phyloP scores from a whole-genome alignment of 768 basidiomycete species.

The Hypsizygus marmoreus region DNA sequence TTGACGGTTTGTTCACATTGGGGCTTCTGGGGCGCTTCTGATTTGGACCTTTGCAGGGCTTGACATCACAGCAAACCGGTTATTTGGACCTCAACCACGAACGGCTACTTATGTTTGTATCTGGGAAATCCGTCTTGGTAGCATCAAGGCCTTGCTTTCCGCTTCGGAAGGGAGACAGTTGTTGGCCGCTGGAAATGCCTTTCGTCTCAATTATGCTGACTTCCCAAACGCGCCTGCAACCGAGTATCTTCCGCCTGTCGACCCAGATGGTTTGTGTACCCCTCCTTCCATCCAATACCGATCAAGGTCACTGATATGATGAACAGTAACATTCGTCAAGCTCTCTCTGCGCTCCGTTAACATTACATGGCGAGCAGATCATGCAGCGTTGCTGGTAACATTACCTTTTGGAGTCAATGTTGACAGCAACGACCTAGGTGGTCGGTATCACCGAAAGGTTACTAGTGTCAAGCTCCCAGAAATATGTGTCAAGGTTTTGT shows the following conservation, averaged over 20 bases:
- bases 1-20: constrained; percentile 39
- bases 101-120: constrained; percentile 88
- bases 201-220: constrained; percentile 75
- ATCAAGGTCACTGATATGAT: constrained; percentile 7
- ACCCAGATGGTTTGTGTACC: constrained; percentile 74
- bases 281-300: neutral
- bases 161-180: constrained; percentile 55
- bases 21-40: neutral
- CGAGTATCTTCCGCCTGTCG: constrained; percentile 59
- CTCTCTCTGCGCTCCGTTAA: constrained; percentile 58
- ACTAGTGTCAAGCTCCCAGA: constrained; percentile 60
- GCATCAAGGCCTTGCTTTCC: constrained; percentile 56
- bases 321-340: constrained; percentile 82
- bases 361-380: constrained; percentile 52
- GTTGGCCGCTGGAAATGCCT: constrained; percentile 52
- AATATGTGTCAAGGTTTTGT: constrained; percentile 50
- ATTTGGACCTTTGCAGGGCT: constrained; percentile 50
- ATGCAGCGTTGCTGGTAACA: constrained; percentile 54
- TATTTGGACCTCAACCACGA: constrained; percentile 88
- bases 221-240: constrained; percentile 77
- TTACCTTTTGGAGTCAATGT: constrained; percentile 62
- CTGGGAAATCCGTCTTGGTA: constrained; percentile 85
- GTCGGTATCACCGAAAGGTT: constrained; percentile 64
- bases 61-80: constrained; percentile 77
- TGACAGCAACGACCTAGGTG: constrained; percentile 77